Evolutionary conservation across 805 yeast species (phyloP), one percentile per base, ranked within the genome.

Genomic region (Saccharomyces mikatae): DNA sequence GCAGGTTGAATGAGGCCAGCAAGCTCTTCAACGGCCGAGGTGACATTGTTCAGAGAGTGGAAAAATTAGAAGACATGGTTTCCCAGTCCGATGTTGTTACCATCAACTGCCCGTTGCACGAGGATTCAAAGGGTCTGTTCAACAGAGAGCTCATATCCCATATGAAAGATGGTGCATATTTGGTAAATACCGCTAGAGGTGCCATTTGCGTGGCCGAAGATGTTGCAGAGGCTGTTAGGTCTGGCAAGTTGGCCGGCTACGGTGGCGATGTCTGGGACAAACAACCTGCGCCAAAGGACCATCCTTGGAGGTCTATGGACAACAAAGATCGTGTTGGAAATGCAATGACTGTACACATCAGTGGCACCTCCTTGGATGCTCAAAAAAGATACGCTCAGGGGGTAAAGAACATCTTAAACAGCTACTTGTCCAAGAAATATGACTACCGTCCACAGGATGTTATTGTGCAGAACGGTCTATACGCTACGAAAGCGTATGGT

Each of bases 201-300:
- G 92, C 91, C 47, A 87, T 87, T 62, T 79, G 86, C 67, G 82
- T 78, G 54, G 84, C 80, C 50, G 77, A 85, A 64, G 94, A 83
- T 61, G 86, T 87, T 58, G 90, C 89, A 0, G 90, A 76, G 13
- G 92, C 92, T 0, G 79, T 87, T 44, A 66, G 75, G 53, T 72
- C 81, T 41, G 94, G 94, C 50, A 84, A 83, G 62, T 68, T 87
- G 50, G 76, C 84, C 63, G 92, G 91, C 52, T 87, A 86, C 67
- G 94, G 91, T 63, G 94, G 92, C 62, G 94, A 87, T 70, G 94
- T 87, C 52, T 86, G 92, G 89, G 79, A 65, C 74, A 85, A 84
- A n/a, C 95, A 87, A 71, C 95, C 95, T 47, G 87, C 92, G 28
- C 89, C 90, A 59, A 73, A 74, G 53, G 78, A 77, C 68, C 90